Evolutionary conservation across 2,329 filamentous ascomycete species (phyloP), one percentile per base, ranked within the genome.

Genomic region (Aspergillus proliferans): DNA sequence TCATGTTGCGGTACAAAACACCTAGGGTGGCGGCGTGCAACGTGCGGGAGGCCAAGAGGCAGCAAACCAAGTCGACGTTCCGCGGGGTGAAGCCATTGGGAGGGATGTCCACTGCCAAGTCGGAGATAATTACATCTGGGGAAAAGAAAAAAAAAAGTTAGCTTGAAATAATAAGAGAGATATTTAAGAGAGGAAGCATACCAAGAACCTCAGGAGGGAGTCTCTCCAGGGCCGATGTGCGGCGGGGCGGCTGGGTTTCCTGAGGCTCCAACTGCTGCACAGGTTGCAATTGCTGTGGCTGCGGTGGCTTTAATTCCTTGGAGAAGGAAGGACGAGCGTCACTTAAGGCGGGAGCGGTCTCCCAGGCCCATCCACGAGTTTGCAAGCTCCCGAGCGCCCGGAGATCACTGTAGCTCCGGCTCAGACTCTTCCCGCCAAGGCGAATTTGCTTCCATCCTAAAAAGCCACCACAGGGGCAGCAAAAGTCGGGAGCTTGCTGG

Each of bases 1-100:
- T 89, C 66, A 92, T 86, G 65, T 87, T 83, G 56, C 82, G 80
- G 72, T 92, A 92, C 44, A 93, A 78, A 6, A 87, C 86, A 57
- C 81, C 80, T 30, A 91, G 73, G 3, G 87, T 91, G 18, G 84
- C 84, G 22, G 79, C 79, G 63, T 92, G 85, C 51, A 92, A 74
- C 26, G 81, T 81, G 63, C 80, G 82, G n/a, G 86, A 92, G n/a
- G 86, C 83, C 54, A 89, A 71, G 34, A 92, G 76, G 54, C 89
- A 79, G 15, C 86, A 82, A 73, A 90, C 85, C 51, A 92, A 75
- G 64, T 92, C 87, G 49, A 85, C 79, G 64, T 92, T 92, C 55
- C 88, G 85, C 36, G 84, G 82, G 22, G 85, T 83, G 58, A 88
- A 79, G 47, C 85, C 85, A 65, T 89, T 87, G n/a, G 83, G 82